phyloP scores from a whole-genome alignment of 140 eudicot species.

The Senecio squalidus region DNA sequence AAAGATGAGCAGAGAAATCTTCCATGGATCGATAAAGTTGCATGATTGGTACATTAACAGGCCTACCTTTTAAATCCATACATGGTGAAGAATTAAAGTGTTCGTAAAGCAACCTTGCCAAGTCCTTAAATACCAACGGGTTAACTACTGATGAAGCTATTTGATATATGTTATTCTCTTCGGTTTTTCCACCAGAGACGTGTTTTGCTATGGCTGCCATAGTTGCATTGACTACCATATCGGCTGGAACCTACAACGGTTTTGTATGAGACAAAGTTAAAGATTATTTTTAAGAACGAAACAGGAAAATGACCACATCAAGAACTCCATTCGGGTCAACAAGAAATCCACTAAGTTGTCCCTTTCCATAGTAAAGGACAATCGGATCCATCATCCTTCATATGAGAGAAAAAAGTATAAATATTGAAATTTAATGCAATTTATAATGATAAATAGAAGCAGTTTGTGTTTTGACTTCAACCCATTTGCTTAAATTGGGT shows the following conservation, averaged over 20 bases:
- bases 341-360: constrained; percentile 89
- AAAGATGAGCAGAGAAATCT: constrained; percentile 75
- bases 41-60: constrained; percentile 75
- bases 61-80: constrained; percentile 68
- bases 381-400: constrained; percentile 99
- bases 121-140: constrained; percentile 73
- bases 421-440: constrained; percentile 1
- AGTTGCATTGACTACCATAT: constrained; percentile 97
- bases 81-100: constrained; percentile 72
- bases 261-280: background rate
- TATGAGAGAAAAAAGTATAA: constrained; percentile 8
- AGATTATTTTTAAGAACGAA: background rate
- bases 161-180: constrained; percentile 62
- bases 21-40: constrained; percentile 78
- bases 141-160: constrained; percentile 95
- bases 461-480: background rate
- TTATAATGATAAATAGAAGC: background rate
- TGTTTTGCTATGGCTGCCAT: constrained; percentile 97
- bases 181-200: constrained; percentile 59
- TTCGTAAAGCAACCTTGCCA: constrained; percentile 66
- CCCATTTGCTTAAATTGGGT: background rate
- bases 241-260: constrained; percentile 79
- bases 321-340: constrained; percentile 91
- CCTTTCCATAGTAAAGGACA: constrained; percentile 86
- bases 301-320: constrained; percentile 65